Evolutionary conservation across 2,329 filamentous ascomycete species (phyloP), one percentile per base, ranked within the genome.

Genomic region (Paecilomyces fulvus): DNA sequence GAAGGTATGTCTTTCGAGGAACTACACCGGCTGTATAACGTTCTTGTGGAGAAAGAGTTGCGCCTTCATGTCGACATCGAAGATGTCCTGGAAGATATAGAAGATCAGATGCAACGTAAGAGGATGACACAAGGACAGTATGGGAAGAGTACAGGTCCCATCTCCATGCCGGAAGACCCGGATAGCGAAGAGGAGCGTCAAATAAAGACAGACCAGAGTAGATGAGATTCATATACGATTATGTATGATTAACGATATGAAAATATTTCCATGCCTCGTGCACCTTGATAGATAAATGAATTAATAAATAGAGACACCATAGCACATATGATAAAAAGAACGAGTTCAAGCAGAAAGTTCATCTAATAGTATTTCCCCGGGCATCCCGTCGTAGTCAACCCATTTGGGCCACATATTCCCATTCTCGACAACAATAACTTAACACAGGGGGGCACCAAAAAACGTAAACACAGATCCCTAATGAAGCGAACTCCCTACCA

Each of bases 11-110:
- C 57, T 1, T 71, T 73, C 17, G 73, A 73, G 28, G 82, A 86
- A 55, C 61, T 83, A 58, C 76, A 72, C 54, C 76, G 75, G 53
- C 67, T 85, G 14, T 83, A 81, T 66, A 75, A 79, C 59, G 76
- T 84, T 6, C 73, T 86, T 65, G 73, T 75, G 12, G 84, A 87
- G 70, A 85, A 85, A 69, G 84, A 84, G 63, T 59, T 86, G 59
- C 75, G 85, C 58, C 67, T 86, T 23, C 80, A 83, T 69, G 71
- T 81, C 54, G 77, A 84, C 63, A 65, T 84, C 30, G 77, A 80
- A 58, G 73, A 77, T 17, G 59, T 69, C 37, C 61, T 77, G 53
- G 68, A 73, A 33, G 67, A 72, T 30, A 61, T 68, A 46, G 65
- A 67, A 30, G 55, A 55, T 43, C 55, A 54, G 56, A 64, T 62